Conservation (phyloP, 139 green algal species). For the Klebsormidium nitens region DNA sequence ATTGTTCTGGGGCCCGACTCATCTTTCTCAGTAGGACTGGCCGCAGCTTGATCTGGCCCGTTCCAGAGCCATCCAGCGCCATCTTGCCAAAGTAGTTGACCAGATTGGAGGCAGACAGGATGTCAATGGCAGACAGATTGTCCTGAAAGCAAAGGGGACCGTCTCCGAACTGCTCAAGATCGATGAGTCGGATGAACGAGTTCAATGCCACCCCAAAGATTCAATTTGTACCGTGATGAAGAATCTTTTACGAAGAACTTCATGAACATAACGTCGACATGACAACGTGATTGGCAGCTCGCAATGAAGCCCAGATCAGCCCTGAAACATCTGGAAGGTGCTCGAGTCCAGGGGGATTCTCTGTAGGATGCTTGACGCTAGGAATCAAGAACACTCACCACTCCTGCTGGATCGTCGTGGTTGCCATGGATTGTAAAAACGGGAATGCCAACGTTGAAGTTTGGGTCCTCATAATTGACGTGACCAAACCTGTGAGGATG, state of each 20-base stretch:
- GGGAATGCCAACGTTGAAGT: conserved; percentile 88
- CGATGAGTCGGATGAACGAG: too few relatives aligned
- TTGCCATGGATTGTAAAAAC: conserved; percentile 99
- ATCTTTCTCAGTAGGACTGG: conserved; percentile 38
- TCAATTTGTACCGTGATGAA: too few relatives aligned
- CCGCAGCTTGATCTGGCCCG: conserved; percentile 28
- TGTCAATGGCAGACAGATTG: conserved; percentile 89
- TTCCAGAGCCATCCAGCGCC: conserved; percentile 14
- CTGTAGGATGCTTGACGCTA: too few relatives aligned
- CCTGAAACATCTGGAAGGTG: too few relatives aligned
- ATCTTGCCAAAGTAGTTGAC: conserved; percentile 99
- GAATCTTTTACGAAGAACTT: too few relatives aligned
- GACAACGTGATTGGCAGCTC: too few relatives aligned
- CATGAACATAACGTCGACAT: too few relatives aligned
- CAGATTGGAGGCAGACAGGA: conserved; percentile 72
- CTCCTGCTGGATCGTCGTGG: conserved; percentile 90
- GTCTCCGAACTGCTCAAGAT: too few relatives aligned
- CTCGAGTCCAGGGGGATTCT: too few relatives aligned
- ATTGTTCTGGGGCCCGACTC: too few relatives aligned
- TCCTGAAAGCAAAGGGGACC: conserved; percentile 52
- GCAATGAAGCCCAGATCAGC: too few relatives aligned
- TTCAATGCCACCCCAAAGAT: too few relatives aligned
- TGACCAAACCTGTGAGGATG: conserved; percentile 47
- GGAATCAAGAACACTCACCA: conserved; percentile 12
- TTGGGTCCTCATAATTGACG: conserved; percentile 85